phyloP scores from a whole-genome alignment of 2,329 filamentous ascomycete genomes.

The Penicillium sp. region DNA sequence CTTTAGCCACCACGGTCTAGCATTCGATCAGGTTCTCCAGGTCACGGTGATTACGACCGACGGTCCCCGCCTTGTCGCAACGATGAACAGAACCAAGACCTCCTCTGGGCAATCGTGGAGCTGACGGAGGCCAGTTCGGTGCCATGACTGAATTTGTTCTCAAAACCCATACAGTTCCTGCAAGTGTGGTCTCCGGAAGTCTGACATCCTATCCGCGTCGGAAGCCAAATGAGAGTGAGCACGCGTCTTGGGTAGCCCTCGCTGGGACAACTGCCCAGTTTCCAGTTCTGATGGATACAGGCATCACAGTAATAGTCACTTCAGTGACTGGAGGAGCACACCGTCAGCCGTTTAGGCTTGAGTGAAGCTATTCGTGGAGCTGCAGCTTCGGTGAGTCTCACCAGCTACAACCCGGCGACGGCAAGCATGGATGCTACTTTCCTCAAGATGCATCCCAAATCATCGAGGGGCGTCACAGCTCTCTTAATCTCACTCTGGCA shows the following conservation, averaged over 20 bases:
- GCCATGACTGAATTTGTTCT: conserved; percentile 24
- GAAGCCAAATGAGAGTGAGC: conserved; percentile 17
- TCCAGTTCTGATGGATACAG: conserved; percentile 32
- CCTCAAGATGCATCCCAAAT: conserved; percentile 8
- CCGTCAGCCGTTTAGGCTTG: not conserved
- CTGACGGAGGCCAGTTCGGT: conserved; percentile 35
- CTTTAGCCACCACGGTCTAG: conserved; percentile 24
- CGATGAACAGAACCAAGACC: conserved; percentile 42
- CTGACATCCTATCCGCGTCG: conserved; percentile 9
- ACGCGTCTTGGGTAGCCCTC: conserved; percentile 33
- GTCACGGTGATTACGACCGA: conserved; percentile 20
- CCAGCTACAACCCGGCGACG: conserved; percentile 27
- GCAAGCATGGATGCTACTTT: conserved; percentile 17
- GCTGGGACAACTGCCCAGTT: conserved; percentile 27
- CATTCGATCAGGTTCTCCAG: conserved; percentile 27
- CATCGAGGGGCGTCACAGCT: not conserved
- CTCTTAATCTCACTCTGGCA: conserved; percentile 4
- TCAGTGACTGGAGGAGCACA: conserved; percentile 17
- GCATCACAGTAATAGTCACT: conserved; percentile 24
- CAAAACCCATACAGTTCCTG: conserved; percentile 13
- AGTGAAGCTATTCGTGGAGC: conserved; percentile 4
- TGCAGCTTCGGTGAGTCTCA: conserved; percentile 12
- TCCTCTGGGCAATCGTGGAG: conserved; percentile 55
- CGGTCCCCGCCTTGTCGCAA: conserved; percentile 37
- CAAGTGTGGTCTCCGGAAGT: conserved; percentile 15